Evolutionary conservation across 768 basidiomycete species (phyloP).

Genomic region (Naganishia kalamii): DNA sequence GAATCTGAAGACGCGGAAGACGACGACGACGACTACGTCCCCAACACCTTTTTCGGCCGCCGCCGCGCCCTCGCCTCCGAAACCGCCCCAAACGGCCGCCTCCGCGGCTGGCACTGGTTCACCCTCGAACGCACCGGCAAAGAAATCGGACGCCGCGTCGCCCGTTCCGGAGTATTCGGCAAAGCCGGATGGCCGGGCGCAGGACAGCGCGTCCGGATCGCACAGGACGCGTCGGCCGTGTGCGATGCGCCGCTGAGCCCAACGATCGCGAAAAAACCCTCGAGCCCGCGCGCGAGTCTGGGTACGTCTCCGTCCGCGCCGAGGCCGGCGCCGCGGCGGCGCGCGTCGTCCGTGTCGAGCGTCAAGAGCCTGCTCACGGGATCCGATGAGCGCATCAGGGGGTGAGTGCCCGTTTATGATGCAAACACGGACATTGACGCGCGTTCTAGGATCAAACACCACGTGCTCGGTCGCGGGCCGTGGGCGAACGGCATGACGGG

Average conservation of each 20-base stretch:
- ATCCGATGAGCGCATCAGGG: not conserved
- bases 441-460: constrained; percentile 12
- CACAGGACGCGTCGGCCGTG: not conserved
- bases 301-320: not conserved
- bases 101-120: constrained; percentile 34
- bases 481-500: constrained; percentile 21
- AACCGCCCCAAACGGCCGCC: not conserved
- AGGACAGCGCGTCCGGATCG: not conserved
- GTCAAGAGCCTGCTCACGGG: constrained; percentile 1
- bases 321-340: not conserved
- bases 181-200: constrained; percentile 27
- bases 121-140: constrained; percentile 31
- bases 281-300: not conserved
- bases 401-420: too few relatives aligned
- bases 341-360: constrained; percentile 13
- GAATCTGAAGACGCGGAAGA: constrained; percentile 2
- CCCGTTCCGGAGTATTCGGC: constrained; percentile 40
- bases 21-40: constrained; percentile 7
- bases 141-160: constrained; percentile 29
- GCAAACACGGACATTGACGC: too few relatives aligned
- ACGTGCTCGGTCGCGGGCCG: constrained; percentile 1
- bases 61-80: not conserved
- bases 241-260: not conserved
- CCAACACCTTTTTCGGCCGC: not conserved
- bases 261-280: not conserved